Evolutionary conservation across 2,329 filamentous ascomycete species (phyloP), one percentile per base, ranked within the genome.

Genomic region (Fusarium phyllophilum): DNA sequence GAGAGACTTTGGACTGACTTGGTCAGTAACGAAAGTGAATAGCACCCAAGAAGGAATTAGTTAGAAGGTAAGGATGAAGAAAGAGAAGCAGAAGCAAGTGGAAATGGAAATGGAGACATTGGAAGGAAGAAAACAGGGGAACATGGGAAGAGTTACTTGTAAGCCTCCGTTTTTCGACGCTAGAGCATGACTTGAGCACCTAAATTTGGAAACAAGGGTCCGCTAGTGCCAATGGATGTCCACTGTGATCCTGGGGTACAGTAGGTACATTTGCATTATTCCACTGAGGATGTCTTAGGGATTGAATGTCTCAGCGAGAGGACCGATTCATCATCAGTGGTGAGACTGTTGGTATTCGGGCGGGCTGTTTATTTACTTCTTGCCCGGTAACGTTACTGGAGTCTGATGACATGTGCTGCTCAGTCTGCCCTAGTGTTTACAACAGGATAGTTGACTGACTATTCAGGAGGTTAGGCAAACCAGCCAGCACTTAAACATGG

Each of bases 161-260:
- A 64, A 69, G 67, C 67, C 67, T 66, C 56, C 48, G 36, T 49
- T 66, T 65, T 65, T 62, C 55, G n/a, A 71, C 51, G 55, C 60
- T 70, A 70, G 64, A 31, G 46, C 34, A 41, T 29, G 34, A 55
- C 42, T 49, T 34, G 58, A 24, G 52, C 59, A 60, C 51, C 67
- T 70, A 70, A 71, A 42, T 71, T 70, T 70, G 68, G 68, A 66
- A 70, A 60, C 67, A 52, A 70, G 66, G 66, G 51, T 49, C 41
- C 36, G 66, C 46, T 51, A 69, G 42, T 38, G 57, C 44, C 46
- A 70, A 24, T 34, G 41, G 17, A 38, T 36, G 39, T 44, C 62
- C 68, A 54, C 51, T 55, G 49, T 39, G 67, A 62, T 57, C 55
- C 60, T 51, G 60, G 68, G 60, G 66, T 56, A 61, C 51, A 41